Conservation (phyloP, 495 filamentous ascomycete genomes). For the Glarea lozoyensis region DNA sequence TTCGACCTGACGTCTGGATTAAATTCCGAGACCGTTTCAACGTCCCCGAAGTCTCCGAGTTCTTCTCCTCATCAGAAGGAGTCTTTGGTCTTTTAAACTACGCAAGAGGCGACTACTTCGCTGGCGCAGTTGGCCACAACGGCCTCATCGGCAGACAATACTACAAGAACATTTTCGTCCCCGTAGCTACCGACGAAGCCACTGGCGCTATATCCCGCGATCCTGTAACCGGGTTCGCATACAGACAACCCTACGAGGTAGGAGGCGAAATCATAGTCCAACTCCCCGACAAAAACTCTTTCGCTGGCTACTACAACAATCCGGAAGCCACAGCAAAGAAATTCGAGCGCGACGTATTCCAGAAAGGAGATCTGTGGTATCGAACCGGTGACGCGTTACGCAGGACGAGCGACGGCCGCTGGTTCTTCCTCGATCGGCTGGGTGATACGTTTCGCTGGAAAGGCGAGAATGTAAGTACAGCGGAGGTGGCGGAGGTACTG, state of each 20-base stretch:
- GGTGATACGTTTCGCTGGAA: slow-evolving; percentile 84
- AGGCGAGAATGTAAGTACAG: slow-evolving; percentile 72
- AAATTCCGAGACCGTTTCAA: slow-evolving; percentile 57
- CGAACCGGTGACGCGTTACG: slow-evolving; percentile 66
- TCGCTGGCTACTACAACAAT: slow-evolving; percentile 65
- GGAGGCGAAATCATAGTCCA: slow-evolving; percentile 71
- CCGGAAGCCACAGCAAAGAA: slow-evolving; percentile 58
- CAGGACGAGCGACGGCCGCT: slow-evolving; percentile 56
- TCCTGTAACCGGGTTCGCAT: slow-evolving; percentile 56
- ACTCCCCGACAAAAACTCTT: slow-evolving; percentile 48
- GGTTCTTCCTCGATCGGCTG: slow-evolving; percentile 69
- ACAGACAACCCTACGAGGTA: slow-evolving; percentile 49
- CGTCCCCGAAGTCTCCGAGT: slow-evolving; percentile 49
- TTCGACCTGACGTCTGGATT: slow-evolving; percentile 71
- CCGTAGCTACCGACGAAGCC: slow-evolving; percentile 59
- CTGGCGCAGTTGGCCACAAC: slow-evolving; percentile 63
- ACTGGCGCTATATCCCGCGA: slow-evolving; percentile 57
- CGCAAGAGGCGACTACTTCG: slow-evolving; percentile 49
- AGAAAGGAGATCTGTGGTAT: slow-evolving; percentile 68
- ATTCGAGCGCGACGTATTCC: slow-evolving; percentile 60
- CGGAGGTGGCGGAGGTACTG: slow-evolving; percentile 63
- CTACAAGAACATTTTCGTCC: slow-evolving; percentile 45
- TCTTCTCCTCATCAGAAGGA: slow-evolving; percentile 60
- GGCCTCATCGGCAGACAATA: slow-evolving; percentile 45
- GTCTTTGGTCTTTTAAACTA: slow-evolving; percentile 50